Base-by-base conservation (phyloP, 192 early-diverging fungal genomes). In the Chytriomyces confervae region DNA sequence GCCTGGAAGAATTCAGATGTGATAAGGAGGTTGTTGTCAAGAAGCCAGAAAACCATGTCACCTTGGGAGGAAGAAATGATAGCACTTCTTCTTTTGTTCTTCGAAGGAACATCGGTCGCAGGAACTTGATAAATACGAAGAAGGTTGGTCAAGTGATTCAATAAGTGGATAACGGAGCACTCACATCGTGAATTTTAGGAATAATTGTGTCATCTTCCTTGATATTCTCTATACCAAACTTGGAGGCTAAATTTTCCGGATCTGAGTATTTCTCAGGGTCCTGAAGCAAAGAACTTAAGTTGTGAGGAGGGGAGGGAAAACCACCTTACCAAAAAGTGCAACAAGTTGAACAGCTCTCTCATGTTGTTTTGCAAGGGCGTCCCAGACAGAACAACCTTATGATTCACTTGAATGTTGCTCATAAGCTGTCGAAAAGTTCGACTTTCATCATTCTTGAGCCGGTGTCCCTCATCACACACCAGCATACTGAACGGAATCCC, bases 401-500 rank as follows among this genome's bases (percentile, higher is more conserved):
- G 85, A 24, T 85, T 83, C 0, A 82, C 74, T 13, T 80, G 75
- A 6, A 93, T 74, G 48, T 84, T 79, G n/a, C 83, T 80, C 16
- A 91, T 78, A 60, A 87, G 72, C 0, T 63, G 83, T 18, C 77
- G 61, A 73, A 92, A 93, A 20, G 91, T 79, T 66, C 86, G 81
- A 62, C 83, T 86, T 61, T 79, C 78, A 69, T 92, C 89, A 74
- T 91, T 93, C 82, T 95, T 95, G 43, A 95, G 80, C 44, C 93
- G 86, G 62, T 95, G 93, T 0, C 91, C 93, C 73, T 95, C 93
- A 76, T 95, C 93, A 13, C 93, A 89, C 5, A 93, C 76, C 46
- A 95, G 50, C n/a, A 77, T 83, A 20, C 88, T 85, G 89, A 92
- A 95, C 6, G 74, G 81, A 63, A 93, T 84, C 11, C 76, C 66